Conservation (phyloP, 164 flowering plant genomes). For the Stephania yunnanensis region DNA sequence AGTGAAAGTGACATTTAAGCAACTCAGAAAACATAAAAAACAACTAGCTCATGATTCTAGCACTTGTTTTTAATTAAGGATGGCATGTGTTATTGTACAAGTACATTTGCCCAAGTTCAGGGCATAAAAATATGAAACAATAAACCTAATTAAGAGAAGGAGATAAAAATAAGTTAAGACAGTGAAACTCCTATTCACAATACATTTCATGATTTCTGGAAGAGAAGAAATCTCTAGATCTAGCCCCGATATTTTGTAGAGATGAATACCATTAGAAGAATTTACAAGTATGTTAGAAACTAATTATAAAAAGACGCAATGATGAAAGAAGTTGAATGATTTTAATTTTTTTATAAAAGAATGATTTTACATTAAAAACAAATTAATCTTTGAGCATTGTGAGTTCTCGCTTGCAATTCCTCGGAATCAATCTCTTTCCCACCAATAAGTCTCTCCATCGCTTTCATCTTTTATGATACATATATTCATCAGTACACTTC, state of each 20-base stretch:
- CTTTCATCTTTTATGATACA: slow-evolving; percentile 39
- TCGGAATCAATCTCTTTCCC: slow-evolving; percentile 77
- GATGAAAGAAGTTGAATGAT: background rate
- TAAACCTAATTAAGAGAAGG: background rate
- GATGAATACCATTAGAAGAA: slow-evolving; percentile 40
- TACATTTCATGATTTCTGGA: slow-evolving; percentile 86
- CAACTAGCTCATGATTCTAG: too few relatives aligned
- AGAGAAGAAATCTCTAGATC: slow-evolving; percentile 74
- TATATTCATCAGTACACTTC: too few relatives aligned
- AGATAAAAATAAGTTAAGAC: too few relatives aligned
- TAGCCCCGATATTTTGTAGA: slow-evolving; percentile 61
- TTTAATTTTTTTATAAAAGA: background rate
- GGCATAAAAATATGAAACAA: background rate
- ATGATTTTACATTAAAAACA: background rate
- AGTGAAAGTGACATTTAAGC: too few relatives aligned
- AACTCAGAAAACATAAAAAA: too few relatives aligned
- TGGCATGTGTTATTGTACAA: background rate
- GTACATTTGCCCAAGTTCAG: background rate
- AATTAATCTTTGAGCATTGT: slow-evolving; percentile 79
- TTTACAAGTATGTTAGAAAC: background rate
- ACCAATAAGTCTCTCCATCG: slow-evolving; percentile 48
- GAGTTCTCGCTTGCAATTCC: slow-evolving; percentile 59
- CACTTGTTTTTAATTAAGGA: too few relatives aligned
- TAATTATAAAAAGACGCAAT: background rate
- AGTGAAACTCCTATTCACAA: slow-evolving; percentile 28